Evolutionary conservation across 139 green algal species (phyloP).

Genomic region (Desmodesmus armatus): DNA sequence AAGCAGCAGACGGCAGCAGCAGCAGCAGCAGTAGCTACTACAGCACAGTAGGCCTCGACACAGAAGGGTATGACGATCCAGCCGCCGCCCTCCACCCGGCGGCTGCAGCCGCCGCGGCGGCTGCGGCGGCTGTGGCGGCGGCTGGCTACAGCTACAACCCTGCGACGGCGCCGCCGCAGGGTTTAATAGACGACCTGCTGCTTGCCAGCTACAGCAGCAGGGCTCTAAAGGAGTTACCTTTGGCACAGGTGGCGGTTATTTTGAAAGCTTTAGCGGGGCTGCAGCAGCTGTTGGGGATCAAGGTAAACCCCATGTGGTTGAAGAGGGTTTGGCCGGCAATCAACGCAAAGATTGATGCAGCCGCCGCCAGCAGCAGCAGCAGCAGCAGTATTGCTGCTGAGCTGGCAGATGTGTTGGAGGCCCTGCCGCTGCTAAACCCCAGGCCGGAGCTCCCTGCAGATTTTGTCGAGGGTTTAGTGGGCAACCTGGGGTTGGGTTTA

Average conservation of each 20-base stretch:
- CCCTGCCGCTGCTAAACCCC: neutral
- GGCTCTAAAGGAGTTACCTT: slow-evolving; percentile 1
- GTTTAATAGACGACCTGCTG: slow-evolving; percentile 15
- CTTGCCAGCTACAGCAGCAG: slow-evolving; percentile 20
- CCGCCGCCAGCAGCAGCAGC: slow-evolving; percentile 4
- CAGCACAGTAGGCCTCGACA: no score
- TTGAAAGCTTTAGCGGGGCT: slow-evolving; percentile 12
- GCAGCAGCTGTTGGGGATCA: no score
- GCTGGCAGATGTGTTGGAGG: neutral
- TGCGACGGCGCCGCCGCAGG: neutral
- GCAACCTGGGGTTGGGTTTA: slow-evolving; percentile 8
- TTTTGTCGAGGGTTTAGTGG: slow-evolving; percentile 12
- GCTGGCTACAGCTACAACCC: no score
- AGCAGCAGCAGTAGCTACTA: neutral
- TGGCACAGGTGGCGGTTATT: slow-evolving; percentile 34
- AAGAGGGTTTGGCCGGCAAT: slow-evolving; percentile 14
- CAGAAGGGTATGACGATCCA: no score
- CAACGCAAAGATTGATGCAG: slow-evolving; percentile 21
- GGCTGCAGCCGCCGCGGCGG: no score
- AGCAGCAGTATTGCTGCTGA: slow-evolving; percentile 15
- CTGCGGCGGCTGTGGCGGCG: no score
- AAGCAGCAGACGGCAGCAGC: neutral
- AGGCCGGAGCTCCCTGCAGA: slow-evolving; percentile 6
- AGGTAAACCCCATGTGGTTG: neutral
- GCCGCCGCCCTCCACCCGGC: no score